Evolutionary conservation across 2,329 filamentous ascomycete species (phyloP).

Genomic region (Decorospora gaudefroyi): DNA sequence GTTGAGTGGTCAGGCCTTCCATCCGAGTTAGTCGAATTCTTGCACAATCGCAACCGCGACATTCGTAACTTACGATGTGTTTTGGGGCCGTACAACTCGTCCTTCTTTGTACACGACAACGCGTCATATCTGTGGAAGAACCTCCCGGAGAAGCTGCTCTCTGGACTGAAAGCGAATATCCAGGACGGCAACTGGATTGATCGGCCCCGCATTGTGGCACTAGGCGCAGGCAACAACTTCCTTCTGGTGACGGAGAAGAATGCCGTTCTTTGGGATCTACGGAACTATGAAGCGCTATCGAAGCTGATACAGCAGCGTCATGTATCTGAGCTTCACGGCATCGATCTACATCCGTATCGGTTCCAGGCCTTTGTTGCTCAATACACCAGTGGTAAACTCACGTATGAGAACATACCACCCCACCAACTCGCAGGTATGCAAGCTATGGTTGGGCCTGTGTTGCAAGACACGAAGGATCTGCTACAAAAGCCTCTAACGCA

Average conservation of each 20-base stretch:
- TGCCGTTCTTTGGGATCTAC: conserved; percentile 37
- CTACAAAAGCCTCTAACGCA: conserved; percentile 7
- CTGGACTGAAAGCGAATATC: conserved; percentile 35
- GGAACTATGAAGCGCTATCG: conserved; percentile 26
- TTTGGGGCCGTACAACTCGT: conserved; percentile 41
- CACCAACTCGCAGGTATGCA: conserved; percentile 27
- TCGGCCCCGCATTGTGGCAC: conserved; percentile 38
- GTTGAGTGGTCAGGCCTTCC: conserved; percentile 36
- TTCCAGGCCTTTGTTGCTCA: conserved; percentile 38
- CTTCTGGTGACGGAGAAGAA: conserved; percentile 39
- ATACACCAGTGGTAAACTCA: conserved; percentile 29
- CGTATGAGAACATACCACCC: conserved; percentile 34
- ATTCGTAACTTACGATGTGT: conserved; percentile 36
- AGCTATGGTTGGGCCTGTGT: conserved; percentile 25
- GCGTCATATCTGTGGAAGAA: conserved; percentile 41
- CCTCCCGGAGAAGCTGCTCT: conserved; percentile 31
- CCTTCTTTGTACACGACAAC: conserved; percentile 40
- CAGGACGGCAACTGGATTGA: conserved; percentile 38
- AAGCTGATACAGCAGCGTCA: conserved; percentile 25
- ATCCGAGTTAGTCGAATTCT: conserved; percentile 31
- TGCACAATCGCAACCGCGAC: conserved; percentile 32
- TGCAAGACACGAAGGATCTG: conserved; percentile 22
- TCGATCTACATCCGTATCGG: conserved; percentile 40
- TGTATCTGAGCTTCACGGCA: conserved; percentile 27
- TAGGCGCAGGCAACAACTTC: conserved; percentile 38